A percentile compares a stretch with the other conserved stretches of the same genome.
phyloP scores from a whole-genome alignment of 352 stramenopile genomes.

The Pythium dissotocum region DNA sequence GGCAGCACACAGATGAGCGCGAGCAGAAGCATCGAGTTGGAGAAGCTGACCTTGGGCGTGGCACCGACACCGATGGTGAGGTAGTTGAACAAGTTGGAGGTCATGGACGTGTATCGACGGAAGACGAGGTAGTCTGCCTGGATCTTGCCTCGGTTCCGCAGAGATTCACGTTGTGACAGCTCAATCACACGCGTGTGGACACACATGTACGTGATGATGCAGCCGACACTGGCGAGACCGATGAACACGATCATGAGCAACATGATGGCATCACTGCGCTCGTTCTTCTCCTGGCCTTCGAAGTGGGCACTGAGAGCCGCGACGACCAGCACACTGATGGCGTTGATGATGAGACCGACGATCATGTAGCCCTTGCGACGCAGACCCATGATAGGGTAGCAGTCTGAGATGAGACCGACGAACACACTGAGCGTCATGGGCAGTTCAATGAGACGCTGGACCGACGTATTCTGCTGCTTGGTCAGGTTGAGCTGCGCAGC shows the following conservation, averaged over 20 bases:
- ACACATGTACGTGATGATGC: constrained; percentile 67
- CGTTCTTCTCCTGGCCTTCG: constrained; percentile 28
- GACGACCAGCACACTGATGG: constrained; percentile 56
- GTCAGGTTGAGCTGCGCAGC: constrained; percentile 50
- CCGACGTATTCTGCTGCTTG: constrained; percentile 41
- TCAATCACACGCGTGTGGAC: constrained; percentile 67
- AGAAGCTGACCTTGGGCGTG: constrained; percentile 42
- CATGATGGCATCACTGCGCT: constrained; percentile 36
- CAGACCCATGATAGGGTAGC: constrained; percentile 88
- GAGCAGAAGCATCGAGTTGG: constrained; percentile 46
- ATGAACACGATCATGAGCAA: constrained; percentile 45
- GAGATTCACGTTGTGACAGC: constrained; percentile 59
- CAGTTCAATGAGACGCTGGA: constrained; percentile 70
- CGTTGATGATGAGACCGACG: constrained; percentile 71
- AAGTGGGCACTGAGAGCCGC: constrained; percentile 52
- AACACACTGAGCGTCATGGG: constrained; percentile 90
- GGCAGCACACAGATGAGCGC: constrained; percentile 56
- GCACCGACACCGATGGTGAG: constrained; percentile 40
- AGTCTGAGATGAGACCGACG: constrained; percentile 88
- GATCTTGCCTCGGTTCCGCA: constrained; percentile 57
- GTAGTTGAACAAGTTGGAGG: constrained; percentile 55
- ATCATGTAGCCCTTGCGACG: constrained; percentile 92
- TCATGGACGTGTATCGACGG: constrained; percentile 53
- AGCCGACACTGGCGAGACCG: constrained; percentile 51
- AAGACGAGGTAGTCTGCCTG: constrained; percentile 66